Evolutionary conservation across 2,329 filamentous ascomycete genomes (phyloP).

Genomic region (Plenodomus lindquistii): DNA sequence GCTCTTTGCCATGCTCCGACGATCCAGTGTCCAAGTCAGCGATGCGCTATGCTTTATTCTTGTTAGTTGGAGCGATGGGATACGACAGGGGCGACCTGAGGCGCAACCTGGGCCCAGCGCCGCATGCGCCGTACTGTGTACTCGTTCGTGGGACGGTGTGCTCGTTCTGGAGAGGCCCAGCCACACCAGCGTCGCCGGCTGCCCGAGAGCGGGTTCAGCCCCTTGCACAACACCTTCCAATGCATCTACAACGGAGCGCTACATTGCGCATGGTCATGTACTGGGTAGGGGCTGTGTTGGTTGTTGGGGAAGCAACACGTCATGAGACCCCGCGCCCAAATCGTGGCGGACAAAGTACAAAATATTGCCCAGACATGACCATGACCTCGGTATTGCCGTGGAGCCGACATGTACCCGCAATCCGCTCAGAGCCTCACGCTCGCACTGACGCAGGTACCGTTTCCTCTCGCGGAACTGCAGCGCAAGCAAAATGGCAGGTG

Average conservation of each 20-base stretch:
- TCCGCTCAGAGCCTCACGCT: background rate
- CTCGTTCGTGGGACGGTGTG: background rate
- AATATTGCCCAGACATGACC: background rate
- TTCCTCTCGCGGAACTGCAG: background rate
- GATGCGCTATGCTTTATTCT: slow-evolving; percentile 12
- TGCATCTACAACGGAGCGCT: background rate
- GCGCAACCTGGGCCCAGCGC: slow-evolving; percentile 7
- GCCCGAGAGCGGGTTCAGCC: too few relatives aligned
- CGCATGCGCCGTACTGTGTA: slow-evolving; percentile 6
- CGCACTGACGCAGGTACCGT: background rate
- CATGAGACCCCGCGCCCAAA: background rate
- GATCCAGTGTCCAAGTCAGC: slow-evolving; percentile 2
- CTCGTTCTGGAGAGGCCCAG: slow-evolving; percentile 10
- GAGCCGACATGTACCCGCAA: background rate
- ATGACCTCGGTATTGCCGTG: background rate
- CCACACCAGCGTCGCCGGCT: slow-evolving; percentile 2
- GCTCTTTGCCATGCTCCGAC: slow-evolving; percentile 6
- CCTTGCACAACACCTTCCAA: background rate
- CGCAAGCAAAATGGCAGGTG: background rate
- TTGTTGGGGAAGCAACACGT: background rate
- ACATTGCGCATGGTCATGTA: background rate
- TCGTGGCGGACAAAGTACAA: background rate
- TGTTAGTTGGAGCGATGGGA: slow-evolving; percentile 6
- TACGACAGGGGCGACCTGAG: slow-evolving; percentile 5
- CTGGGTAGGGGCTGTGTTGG: too few relatives aligned